A percentile compares a stretch with the other conserved stretches of the same genome.
Conservation (phyloP, 257 asterid genomes). For the Solanum ossicruentum region DNA sequence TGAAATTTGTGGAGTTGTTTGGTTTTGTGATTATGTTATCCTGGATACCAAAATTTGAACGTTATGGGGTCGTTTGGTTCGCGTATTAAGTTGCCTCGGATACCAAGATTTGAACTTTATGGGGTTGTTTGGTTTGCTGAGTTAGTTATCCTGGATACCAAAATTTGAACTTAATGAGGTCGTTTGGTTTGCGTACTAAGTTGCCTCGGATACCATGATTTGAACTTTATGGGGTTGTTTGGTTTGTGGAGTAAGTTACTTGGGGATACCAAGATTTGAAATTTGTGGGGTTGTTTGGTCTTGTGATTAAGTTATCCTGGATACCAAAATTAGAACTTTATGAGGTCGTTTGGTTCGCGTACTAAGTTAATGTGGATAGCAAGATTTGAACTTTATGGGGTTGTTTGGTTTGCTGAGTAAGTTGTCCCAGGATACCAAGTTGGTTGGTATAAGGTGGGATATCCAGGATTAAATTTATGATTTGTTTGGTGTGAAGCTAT, state of each 20-base stretch:
- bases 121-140: background rate
- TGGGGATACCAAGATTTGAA: background rate
- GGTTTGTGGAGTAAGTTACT: background rate
- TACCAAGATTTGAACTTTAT: background rate
- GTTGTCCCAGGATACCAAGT: background rate
- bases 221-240: too few species aligned
- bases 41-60: too few species aligned
- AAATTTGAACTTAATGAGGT: background rate
- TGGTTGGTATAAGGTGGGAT: background rate
- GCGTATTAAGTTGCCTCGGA: background rate
- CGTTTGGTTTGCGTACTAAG: background rate
- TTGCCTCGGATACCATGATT: background rate
- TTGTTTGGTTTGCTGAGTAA: background rate
- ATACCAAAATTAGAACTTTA: background rate
- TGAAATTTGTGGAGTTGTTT: background rate
- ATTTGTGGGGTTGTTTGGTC: background rate
- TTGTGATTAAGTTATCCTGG: background rate
- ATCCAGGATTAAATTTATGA: background rate
- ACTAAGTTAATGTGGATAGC: background rate
- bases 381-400: background rate
- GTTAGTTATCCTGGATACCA: background rate
- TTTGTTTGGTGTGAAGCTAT: background rate
- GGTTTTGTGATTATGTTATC: too few species aligned
- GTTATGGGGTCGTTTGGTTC: background rate
- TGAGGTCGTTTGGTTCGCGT: background rate